Evolutionary conservation across 2,329 filamentous ascomycete genomes (phyloP).

Genomic region (Hymenoscyphus occultus): DNA sequence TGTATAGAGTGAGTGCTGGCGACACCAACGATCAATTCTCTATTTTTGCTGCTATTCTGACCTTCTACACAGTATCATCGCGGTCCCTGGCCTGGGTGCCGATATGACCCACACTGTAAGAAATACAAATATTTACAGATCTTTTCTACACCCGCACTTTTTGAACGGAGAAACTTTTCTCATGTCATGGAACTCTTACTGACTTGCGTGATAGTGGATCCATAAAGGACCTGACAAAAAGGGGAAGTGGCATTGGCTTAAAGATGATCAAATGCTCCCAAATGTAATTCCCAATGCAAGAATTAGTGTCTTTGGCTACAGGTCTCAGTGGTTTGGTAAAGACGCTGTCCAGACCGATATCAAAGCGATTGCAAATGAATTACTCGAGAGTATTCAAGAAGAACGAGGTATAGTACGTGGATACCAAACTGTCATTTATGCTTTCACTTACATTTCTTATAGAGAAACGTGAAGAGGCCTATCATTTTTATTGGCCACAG

Average conservation of each 20-base stretch:
- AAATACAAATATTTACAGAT: no score
- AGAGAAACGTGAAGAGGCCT: constrained; percentile 20
- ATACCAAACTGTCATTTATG: background rate
- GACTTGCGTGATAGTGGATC: background rate
- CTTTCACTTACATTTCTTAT: background rate
- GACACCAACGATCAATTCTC: no score
- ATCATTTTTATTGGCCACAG: constrained; percentile 40
- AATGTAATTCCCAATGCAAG: constrained; percentile 9
- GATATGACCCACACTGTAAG: constrained; percentile 6
- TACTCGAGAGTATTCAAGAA: background rate
- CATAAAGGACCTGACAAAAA: background rate
- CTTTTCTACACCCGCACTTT: no score
- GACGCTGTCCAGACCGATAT: constrained; percentile 7
- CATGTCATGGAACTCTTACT: no score
- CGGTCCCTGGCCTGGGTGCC: constrained; percentile 9
- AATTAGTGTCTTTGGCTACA: constrained; percentile 11
- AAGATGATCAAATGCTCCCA: constrained; percentile 8
- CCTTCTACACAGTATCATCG: constrained; percentile 4
- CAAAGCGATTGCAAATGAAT: background rate
- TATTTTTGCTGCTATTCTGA: background rate
- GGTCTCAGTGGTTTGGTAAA: constrained; percentile 10
- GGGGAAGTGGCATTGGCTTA: constrained; percentile 4
- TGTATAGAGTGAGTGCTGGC: constrained; percentile 5
- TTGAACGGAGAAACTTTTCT: no score
- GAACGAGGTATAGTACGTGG: background rate